These are phyloP conservation scores for Penicillium glabrum DNA, from an alignment of 2,329 filamentous ascomycete species.

Conservation along the genomic window DNA sequence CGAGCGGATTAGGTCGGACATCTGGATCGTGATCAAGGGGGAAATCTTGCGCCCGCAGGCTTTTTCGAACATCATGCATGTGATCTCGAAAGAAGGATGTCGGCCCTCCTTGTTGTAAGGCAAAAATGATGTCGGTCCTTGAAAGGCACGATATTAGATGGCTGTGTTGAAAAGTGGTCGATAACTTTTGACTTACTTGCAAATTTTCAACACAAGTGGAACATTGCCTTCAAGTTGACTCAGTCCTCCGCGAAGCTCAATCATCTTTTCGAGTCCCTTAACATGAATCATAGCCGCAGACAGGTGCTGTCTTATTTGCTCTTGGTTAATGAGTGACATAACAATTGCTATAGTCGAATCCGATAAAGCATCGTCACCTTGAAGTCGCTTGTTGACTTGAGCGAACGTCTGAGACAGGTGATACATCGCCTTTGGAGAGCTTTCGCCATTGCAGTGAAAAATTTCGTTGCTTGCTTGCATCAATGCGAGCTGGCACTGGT, in stretches of 20 bases:
- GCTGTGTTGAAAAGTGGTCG: neutral
- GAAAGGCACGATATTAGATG: neutral
- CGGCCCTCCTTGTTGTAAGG: neutral
- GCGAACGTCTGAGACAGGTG: slow-evolving; percentile 10
- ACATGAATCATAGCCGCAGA: slow-evolving; percentile 2
- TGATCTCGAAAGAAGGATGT: slow-evolving; percentile 13
- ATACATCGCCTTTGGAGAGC: slow-evolving; percentile 5
- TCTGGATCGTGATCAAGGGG: neutral
- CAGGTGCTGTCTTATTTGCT: slow-evolving; percentile 6
- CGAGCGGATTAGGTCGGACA: neutral
- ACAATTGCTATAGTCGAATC: slow-evolving; percentile 11
- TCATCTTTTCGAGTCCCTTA: slow-evolving; percentile 5
- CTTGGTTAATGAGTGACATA: slow-evolving; percentile 6
- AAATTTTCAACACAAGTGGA: slow-evolving; percentile 5
- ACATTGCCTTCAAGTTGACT: slow-evolving; percentile 3
- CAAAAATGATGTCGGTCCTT: neutral
- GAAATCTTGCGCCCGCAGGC: neutral
- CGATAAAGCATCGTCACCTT: slow-evolving; percentile 6
- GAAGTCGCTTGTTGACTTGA: slow-evolving; percentile 5
- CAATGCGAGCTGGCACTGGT: slow-evolving; percentile 7
- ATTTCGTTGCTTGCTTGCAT: slow-evolving; percentile 14
- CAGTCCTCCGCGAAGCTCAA: slow-evolving; percentile 13
- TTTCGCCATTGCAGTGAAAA: neutral
- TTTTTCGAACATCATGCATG: neutral
- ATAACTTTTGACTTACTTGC: slow-evolving; percentile 5